These are phyloP conservation scores for Monosporascus sp. DNA, from an alignment of 2,329 filamentous ascomycete species.

Conservation along the genomic window DNA sequence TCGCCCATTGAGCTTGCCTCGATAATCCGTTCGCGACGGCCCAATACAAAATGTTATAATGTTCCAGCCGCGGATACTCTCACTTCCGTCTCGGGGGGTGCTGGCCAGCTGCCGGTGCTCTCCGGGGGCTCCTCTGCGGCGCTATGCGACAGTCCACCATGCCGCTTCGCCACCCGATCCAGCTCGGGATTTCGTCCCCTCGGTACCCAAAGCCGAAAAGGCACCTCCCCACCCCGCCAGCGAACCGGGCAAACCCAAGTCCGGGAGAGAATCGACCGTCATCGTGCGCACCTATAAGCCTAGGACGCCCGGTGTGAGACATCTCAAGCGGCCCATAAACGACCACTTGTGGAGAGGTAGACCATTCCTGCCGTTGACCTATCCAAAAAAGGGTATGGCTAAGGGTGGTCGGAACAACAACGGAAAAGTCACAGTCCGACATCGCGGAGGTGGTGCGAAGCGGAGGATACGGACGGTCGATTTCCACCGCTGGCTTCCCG, in stretches of 20 bases:
- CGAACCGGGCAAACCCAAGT: slow-evolving; percentile 8
- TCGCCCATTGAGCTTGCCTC: slow-evolving; percentile 1
- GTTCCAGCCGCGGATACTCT: slow-evolving; percentile 27
- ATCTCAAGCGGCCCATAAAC: slow-evolving; percentile 88
- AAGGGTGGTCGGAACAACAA: slow-evolving; percentile 90
- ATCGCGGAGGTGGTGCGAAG: slow-evolving; percentile 89
- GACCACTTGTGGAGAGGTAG: slow-evolving; percentile 96
- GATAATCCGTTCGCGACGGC: neutral
- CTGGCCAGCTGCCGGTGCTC: slow-evolving; percentile 19
- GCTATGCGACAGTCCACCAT: slow-evolving; percentile 23
- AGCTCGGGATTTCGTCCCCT: slow-evolving; percentile 7
- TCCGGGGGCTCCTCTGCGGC: slow-evolving; percentile 15
- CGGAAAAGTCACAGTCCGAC: slow-evolving; percentile 80
- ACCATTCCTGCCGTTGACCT: slow-evolving; percentile 76
- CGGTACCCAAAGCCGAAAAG: slow-evolving; percentile 9
- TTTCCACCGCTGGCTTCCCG: slow-evolving; percentile 72
- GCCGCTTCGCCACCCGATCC: slow-evolving; percentile 13
- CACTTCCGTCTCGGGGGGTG: slow-evolving; percentile 21
- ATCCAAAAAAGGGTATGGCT: slow-evolving; percentile 84
- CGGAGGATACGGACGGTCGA: slow-evolving; percentile 88
- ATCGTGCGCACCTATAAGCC: slow-evolving; percentile 84
- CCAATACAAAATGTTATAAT: slow-evolving; percentile 20
- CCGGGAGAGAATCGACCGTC: slow-evolving; percentile 29
- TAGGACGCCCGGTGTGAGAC: slow-evolving; percentile 84
- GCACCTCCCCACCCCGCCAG: slow-evolving; percentile 11